Conservation (phyloP, 805 yeast genomes). For the Saccharomyces mikatae region DNA sequence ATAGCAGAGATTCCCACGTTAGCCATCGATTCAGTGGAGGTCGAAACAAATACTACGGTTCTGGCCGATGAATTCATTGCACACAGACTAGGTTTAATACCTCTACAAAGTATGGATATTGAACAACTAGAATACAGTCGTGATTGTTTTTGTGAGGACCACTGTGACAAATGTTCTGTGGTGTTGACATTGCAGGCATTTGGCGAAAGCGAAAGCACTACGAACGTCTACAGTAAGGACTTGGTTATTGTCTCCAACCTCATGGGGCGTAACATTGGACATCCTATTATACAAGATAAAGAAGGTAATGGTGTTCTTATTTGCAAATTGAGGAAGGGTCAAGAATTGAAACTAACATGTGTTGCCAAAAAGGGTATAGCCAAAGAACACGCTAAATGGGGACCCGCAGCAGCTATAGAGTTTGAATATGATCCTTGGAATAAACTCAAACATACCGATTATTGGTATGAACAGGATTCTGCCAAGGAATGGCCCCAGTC, state of each 20-base stretch:
- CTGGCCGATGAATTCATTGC: conserved; percentile 94
- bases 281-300: conserved; percentile 76
- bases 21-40: conserved; percentile 93
- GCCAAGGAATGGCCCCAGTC: conserved; percentile 90
- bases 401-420: conserved; percentile 91
- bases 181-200: conserved; percentile 78
- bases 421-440: conserved; percentile 99
- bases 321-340: conserved; percentile 86
- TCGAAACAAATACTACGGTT: conserved; percentile 86
- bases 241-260: conserved; percentile 39
- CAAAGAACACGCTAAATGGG: conserved; percentile 98
- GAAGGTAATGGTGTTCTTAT: conserved; percentile 78
- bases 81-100: conserved; percentile 88
- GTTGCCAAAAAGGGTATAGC: conserved; percentile 96
- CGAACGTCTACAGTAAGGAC: conserved; percentile 86
- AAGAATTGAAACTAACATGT: conserved; percentile 81
- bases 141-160: conserved; percentile 97
- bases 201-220: conserved; percentile 80
- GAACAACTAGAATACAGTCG: conserved; percentile 80
- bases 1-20: conserved; percentile 94
- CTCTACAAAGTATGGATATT: conserved; percentile 75
- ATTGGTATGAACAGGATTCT: conserved; percentile 89
- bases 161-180: conserved; percentile 92
- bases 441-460: conserved; percentile 89
- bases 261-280: conserved; percentile 48